phyloP scores from a whole-genome alignment of 2,329 filamentous ascomycete genomes.

The Aspergillus fumigatiaffinis region DNA sequence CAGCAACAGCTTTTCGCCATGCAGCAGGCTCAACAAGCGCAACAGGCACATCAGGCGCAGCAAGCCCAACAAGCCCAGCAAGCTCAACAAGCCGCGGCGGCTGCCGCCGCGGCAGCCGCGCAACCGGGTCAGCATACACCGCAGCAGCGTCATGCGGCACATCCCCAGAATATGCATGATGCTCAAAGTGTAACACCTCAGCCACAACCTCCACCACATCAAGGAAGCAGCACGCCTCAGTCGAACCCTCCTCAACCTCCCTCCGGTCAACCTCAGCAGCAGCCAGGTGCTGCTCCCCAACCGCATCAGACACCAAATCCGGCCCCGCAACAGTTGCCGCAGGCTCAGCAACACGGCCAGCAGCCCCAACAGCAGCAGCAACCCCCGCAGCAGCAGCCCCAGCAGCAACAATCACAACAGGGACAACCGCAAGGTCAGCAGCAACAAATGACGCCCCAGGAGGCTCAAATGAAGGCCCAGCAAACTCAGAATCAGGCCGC shows the following conservation, averaged over 20 bases:
- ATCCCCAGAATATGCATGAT: slow-evolving; percentile 42
- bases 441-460: slow-evolving; percentile 37
- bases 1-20: slow-evolving; percentile 38
- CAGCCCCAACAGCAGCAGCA: slow-evolving; percentile 10
- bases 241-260: slow-evolving; percentile 29
- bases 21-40: slow-evolving; percentile 22
- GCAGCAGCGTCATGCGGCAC: slow-evolving; percentile 39
- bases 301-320: slow-evolving; percentile 35
- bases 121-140: slow-evolving; percentile 38
- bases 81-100: slow-evolving; percentile 28
- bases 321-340: slow-evolving; percentile 35
- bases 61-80: slow-evolving; percentile 35
- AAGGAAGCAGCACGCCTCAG: slow-evolving; percentile 38
- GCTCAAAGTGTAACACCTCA: slow-evolving; percentile 41
- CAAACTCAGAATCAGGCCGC: slow-evolving; percentile 36
- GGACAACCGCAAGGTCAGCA: slow-evolving; percentile 34
- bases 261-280: slow-evolving; percentile 32
- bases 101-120: slow-evolving; percentile 17
- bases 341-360: slow-evolving; percentile 30
- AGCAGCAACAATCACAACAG: slow-evolving; percentile 25
- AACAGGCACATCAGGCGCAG: slow-evolving; percentile 28
- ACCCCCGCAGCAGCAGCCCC: slow-evolving; percentile 29
- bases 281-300: slow-evolving; percentile 32
- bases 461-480: slow-evolving; percentile 38
- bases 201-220: slow-evolving; percentile 40